These are phyloP conservation scores for Viola odorata DNA, from an alignment of 345 rosid genomes.

Conservation along the genomic window DNA sequence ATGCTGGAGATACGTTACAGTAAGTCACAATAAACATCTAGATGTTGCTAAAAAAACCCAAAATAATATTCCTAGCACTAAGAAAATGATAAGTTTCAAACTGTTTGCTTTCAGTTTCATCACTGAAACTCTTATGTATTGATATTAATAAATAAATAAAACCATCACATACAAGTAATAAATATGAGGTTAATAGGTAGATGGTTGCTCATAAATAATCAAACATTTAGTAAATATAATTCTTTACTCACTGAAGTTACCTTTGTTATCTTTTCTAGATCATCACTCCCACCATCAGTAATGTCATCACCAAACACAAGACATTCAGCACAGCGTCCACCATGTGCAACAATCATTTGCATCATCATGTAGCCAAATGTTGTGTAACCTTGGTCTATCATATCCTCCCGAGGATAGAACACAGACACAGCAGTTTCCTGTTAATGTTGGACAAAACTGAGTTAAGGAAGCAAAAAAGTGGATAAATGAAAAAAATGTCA, in stretches of 20 bases:
- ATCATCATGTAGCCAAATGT: constrained; percentile 98
- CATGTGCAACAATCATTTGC: constrained; percentile 99
- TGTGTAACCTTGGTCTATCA: constrained; percentile 90
- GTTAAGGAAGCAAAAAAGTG: background rate
- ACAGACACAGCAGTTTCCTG: constrained; percentile 96
- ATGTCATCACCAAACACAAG: constrained; percentile 78
- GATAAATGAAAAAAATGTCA: background rate
- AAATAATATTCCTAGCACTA: no score
- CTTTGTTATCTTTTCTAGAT: constrained; percentile 83
- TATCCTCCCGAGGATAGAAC: constrained; percentile 94
- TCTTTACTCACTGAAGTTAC: constrained; percentile 27
- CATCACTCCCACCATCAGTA: constrained; percentile 95
- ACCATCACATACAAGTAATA: background rate
- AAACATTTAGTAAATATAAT: background rate
- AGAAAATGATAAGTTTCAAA: no score
- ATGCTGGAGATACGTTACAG: no score
- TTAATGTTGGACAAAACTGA: constrained; percentile 3
- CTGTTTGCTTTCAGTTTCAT: no score
- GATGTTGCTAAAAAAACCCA: no score
- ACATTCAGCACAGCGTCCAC: constrained; percentile 90
- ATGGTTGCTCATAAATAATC: background rate
- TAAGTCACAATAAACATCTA: no score
- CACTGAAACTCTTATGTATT: no score
- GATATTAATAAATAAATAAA: no score
- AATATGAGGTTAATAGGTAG: background rate